Base-by-base conservation (phyloP, 192 early-diverging fungal genomes). In the Mortierella hygrophila region DNA sequence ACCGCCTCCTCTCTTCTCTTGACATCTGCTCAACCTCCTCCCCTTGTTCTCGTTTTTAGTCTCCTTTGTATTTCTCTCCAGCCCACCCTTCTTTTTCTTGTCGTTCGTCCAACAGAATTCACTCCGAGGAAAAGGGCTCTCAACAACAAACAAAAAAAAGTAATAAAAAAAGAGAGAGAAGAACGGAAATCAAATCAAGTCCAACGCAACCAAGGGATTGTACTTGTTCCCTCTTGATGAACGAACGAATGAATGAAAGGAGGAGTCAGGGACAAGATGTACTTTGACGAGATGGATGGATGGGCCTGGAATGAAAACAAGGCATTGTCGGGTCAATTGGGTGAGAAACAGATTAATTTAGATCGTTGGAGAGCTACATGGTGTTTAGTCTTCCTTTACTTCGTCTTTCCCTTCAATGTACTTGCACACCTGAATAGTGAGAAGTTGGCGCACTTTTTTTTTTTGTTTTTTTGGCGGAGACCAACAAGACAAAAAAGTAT, bases 121-220 rank as follows among this genome's bases (percentile, higher is more conserved):
- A 65, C 29, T 65, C 29, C 29, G 60, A 65, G 60, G 60, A 32
- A 35, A 65, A 65, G 60, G 60, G 60, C 60, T 65, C 60, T 65
- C 60, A 65, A 65, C 60, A 35, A 15, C 38, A 40, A 40, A 40
- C 23, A 60, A 65, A 65, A 32, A 29, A 32, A 15, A 32, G 32
- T 32, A 65, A 65, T 29, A 65, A 65, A 29, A 65, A 65, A 29
- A 65, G 15, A 7, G n/a, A 65, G 21, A 60, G 13, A 10, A 15
- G 60, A 65, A 65, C 60, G 60, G 60, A 65, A 65, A 65, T 65
- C 60, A 65, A 65, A 32, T 65, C 60, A 65, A 65, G 60, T 11
- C 2, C 60, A 15, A 46, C 44, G 44, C 44, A 11, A 9, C n/a
- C 57, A 60, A 60, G 9, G 57, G 57, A 60, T 60, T 60, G 57